phyloP scores from a whole-genome alignment of 1,284 basidiomycete species.

The Polyporus tsugae region DNA sequence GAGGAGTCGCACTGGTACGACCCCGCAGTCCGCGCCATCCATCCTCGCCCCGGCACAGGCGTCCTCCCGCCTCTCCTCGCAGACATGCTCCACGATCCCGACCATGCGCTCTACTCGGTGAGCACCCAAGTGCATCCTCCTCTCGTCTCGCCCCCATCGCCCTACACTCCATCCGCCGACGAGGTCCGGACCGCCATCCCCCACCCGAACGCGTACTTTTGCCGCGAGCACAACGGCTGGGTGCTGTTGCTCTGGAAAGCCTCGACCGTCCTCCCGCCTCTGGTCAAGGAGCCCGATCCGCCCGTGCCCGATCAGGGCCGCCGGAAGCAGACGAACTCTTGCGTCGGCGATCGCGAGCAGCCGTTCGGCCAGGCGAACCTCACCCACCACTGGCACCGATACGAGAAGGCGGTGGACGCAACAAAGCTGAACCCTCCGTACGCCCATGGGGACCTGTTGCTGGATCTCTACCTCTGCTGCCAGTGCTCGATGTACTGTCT shows the following conservation, averaged over 20 bases:
- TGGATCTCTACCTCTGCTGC: slow-evolving; percentile 84
- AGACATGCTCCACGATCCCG: slow-evolving; percentile 70
- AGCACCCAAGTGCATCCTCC: slow-evolving; percentile 46
- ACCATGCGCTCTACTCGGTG: slow-evolving; percentile 74
- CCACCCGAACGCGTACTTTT: slow-evolving; percentile 83
- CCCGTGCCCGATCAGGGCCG: slow-evolving; percentile 63
- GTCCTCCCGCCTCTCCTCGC: slow-evolving; percentile 71
- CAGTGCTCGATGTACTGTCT: slow-evolving; percentile 80
- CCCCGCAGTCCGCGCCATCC: slow-evolving; percentile 48
- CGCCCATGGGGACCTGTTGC: slow-evolving; percentile 62
- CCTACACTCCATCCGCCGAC: slow-evolving; percentile 53
- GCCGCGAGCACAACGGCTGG: slow-evolving; percentile 82
- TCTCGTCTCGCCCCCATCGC: slow-evolving; percentile 39
- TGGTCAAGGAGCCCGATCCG: slow-evolving; percentile 52
- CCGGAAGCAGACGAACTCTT: slow-evolving; percentile 58
- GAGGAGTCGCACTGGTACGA: slow-evolving; percentile 79
- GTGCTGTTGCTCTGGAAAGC: slow-evolving; percentile 74
- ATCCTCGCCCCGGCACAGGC: slow-evolving; percentile 69
- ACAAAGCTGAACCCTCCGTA: slow-evolving; percentile 70
- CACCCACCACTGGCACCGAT: slow-evolving; percentile 83
- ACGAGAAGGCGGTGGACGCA: slow-evolving; percentile 71
- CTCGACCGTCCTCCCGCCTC: slow-evolving; percentile 64
- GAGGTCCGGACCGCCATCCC: slow-evolving; percentile 75
- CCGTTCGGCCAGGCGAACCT: slow-evolving; percentile 59
- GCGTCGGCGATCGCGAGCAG: slow-evolving; percentile 57